These are phyloP conservation scores for Neostapfia colusana DNA, from an alignment of 176 grass and related monocot species.

Conservation along the genomic window DNA sequence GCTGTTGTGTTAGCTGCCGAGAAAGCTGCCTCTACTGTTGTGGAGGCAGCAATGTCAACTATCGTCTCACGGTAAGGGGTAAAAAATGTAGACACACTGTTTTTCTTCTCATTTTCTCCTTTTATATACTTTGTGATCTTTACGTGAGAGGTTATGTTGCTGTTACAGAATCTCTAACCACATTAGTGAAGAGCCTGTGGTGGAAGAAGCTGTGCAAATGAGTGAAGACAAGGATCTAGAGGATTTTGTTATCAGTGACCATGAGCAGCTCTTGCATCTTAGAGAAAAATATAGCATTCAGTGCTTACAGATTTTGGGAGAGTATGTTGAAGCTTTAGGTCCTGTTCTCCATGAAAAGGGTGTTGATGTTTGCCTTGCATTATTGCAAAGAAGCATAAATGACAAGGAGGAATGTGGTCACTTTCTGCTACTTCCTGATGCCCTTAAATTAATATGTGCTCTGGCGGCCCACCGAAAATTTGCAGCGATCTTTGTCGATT, in stretches of 20 bases:
- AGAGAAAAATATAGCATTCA: slow-evolving; percentile 94
- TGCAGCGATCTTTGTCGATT: slow-evolving; percentile 89
- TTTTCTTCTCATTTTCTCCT: not conserved
- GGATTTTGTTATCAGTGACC: slow-evolving; percentile 72
- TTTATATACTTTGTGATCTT: not conserved
- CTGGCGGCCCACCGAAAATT: slow-evolving; percentile 91
- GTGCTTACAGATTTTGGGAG: slow-evolving; percentile 82
- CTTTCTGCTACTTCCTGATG: slow-evolving; percentile 65
- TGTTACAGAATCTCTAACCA: slow-evolving; percentile 51
- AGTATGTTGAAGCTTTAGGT: slow-evolving; percentile 95
- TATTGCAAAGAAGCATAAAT: slow-evolving; percentile 78
- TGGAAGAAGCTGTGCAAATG: slow-evolving; percentile 49
- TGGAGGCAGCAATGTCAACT: slow-evolving; percentile 88
- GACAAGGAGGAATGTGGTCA: slow-evolving; percentile 48
- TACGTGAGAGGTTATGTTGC: slow-evolving; percentile 7
- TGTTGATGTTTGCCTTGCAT: slow-evolving; percentile 86
- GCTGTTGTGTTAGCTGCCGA: slow-evolving; percentile 64
- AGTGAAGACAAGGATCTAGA: slow-evolving; percentile 67
- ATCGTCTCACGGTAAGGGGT: slow-evolving; percentile 73
- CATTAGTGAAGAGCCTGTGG: slow-evolving; percentile 32
- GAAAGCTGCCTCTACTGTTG: slow-evolving; percentile 81
- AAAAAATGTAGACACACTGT: not conserved
- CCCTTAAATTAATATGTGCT: slow-evolving; percentile 84
- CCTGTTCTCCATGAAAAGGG: slow-evolving; percentile 97
- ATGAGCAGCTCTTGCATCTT: slow-evolving; percentile 58